These are phyloP conservation scores for Rhytidiadelphus loreus DNA, from an alignment of 225 moss, liverwort and hornwort genomes.

Conservation along the genomic window DNA sequence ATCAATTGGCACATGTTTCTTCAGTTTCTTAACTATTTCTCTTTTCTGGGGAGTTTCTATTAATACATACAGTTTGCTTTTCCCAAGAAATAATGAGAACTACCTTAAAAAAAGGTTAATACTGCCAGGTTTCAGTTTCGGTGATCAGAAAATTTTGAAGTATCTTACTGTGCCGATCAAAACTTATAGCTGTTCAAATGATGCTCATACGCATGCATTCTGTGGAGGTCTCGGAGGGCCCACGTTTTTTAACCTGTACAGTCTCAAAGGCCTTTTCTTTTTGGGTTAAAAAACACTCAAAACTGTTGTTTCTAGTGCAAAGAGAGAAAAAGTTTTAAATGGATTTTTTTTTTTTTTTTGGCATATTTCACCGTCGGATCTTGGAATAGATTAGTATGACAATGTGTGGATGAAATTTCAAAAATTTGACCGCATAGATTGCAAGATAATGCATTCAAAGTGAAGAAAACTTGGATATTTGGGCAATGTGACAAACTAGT, in stretches of 20 bases:
- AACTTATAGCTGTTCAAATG: neutral
- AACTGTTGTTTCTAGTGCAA: neutral
- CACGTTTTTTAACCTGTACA: neutral
- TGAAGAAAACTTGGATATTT: too few relatives aligned
- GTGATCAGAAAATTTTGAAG: neutral
- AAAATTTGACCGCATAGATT: fast-evolving
- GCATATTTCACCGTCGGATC: fast-evolving
- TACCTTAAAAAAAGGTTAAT: too few relatives aligned
- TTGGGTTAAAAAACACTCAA: fast-evolving
- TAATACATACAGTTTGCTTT: neutral
- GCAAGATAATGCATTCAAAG: neutral
- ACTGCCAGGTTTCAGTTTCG: neutral
- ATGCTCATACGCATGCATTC: neutral
- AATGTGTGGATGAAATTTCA: neutral
- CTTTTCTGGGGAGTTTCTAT: neutral
- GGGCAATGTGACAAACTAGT: fast-evolving
- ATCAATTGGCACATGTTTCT: neutral
- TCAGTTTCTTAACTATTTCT: neutral
- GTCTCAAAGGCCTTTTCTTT: neutral
- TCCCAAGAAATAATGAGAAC: neutral
- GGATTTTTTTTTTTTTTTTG: neutral
- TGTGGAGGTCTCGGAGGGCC: neutral
- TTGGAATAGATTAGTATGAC: neutral
- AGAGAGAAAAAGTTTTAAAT: too few relatives aligned
- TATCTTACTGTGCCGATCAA: neutral